These are phyloP conservation scores for Voacanga thouarsii DNA, from an alignment of 257 asterid genomes.

Conservation along the genomic window DNA sequence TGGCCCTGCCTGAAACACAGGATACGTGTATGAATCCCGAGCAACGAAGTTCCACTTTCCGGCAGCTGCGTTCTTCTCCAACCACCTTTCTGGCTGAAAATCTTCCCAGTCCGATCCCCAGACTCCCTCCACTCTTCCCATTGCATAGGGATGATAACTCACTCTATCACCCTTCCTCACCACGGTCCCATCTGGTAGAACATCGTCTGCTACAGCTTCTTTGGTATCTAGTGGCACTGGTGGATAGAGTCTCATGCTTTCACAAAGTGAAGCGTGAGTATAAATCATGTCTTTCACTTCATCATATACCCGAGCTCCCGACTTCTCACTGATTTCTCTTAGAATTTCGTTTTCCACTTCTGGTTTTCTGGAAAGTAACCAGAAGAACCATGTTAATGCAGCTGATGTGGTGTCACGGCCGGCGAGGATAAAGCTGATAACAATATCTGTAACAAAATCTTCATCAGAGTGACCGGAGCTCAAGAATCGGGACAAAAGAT, in stretches of 20 bases:
- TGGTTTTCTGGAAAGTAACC: constrained; percentile 32
- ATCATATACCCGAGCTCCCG: constrained; percentile 24
- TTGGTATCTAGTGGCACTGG: constrained; percentile 56
- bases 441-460: constrained; percentile 43
- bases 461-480: constrained; percentile 42
- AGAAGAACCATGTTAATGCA: constrained; percentile 65
- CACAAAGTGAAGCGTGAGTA: constrained; percentile 57
- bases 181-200: constrained; percentile 61
- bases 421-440: constrained; percentile 56
- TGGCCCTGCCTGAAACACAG: constrained; percentile 56
- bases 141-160: constrained; percentile 56
- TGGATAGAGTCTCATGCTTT: constrained; percentile 63
- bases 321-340: constrained; percentile 26
- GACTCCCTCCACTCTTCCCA: constrained; percentile 57
- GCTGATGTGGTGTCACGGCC: constrained; percentile 63
- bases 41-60: constrained; percentile 49
- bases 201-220: constrained; percentile 38
- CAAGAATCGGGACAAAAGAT: constrained; percentile 49
- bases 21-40: constrained; percentile 40
- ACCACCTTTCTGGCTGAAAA: constrained; percentile 64
- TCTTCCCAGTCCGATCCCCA: constrained; percentile 64
- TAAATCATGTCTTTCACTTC: constrained; percentile 59
- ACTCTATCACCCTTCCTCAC: constrained; percentile 49
- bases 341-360: constrained; percentile 33
- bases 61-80: constrained; percentile 28